phyloP scores from a whole-genome alignment of 1,139 yeast genomes.

The Yamadazyma mexicana region DNA sequence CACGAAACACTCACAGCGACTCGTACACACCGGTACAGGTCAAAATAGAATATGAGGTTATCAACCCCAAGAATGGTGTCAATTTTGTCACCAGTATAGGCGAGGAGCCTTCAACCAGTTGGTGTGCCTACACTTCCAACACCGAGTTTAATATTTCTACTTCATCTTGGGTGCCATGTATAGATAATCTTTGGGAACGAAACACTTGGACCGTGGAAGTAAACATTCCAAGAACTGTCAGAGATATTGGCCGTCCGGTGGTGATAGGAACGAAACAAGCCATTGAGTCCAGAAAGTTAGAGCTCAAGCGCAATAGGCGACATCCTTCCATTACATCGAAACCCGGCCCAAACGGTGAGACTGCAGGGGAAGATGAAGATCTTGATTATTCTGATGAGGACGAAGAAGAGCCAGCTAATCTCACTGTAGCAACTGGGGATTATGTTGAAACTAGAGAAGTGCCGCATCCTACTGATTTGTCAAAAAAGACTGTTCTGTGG shows the following conservation, averaged over 20 bases:
- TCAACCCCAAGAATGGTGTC: slow-evolving; percentile 74
- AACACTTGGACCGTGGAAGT: slow-evolving; percentile 92
- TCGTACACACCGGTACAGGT: slow-evolving; percentile 73
- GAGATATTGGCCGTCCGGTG: slow-evolving; percentile 60
- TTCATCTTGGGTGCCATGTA: slow-evolving; percentile 95
- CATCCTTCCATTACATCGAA: slow-evolving; percentile 10
- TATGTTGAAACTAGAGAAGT: slow-evolving; percentile 49
- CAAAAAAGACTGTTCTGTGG: slow-evolving; percentile 77
- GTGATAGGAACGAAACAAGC: slow-evolving; percentile 38
- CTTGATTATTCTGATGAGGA: slow-evolving; percentile 41
- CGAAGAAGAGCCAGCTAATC: slow-evolving; percentile 53
- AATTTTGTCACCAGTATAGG: slow-evolving; percentile 60
- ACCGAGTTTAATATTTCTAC: slow-evolving; percentile 78
- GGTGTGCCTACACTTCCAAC: slow-evolving; percentile 90
- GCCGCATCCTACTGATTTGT: slow-evolving; percentile 55
- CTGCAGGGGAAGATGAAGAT: slow-evolving; percentile 20
- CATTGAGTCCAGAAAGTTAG: slow-evolving; percentile 15
- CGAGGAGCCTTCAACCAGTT: slow-evolving; percentile 36
- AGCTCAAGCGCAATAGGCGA: slow-evolving; percentile 17
- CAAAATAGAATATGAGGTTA: slow-evolving; percentile 64
- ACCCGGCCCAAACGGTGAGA: slow-evolving; percentile 5
- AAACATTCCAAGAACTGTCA: slow-evolving; percentile 76
- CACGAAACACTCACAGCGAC: slow-evolving; percentile 33
- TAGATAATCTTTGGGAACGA: slow-evolving; percentile 85
- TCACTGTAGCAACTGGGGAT: slow-evolving; percentile 79